Base-by-base conservation (phyloP, 75 land plant genomes). In the Pseudotsuga menziesii region DNA sequence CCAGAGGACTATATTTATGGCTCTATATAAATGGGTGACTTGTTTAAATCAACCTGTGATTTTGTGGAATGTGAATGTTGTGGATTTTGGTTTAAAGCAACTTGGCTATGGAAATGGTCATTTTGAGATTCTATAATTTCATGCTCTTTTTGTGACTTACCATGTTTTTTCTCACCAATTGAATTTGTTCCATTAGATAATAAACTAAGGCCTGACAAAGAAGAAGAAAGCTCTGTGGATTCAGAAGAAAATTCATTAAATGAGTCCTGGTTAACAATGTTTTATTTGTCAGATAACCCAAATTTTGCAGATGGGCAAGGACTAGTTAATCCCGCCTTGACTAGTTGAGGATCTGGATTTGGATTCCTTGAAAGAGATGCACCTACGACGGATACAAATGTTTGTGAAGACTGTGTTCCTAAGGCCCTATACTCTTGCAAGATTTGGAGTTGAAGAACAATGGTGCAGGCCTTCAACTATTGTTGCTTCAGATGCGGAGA, bases 341-440 rank as follows among this genome's bases (percentile, higher is more conserved):
- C 74, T 44, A 73, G 71, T 55, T 89, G 91, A 20, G 86, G 84
- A 78, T 89, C 86, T 58, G 88, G 91, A 20, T 88, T 84, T 44
- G 78, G 66, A 75, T 82, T 84, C 78, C 88, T 79, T 44, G 91
- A 84, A 72, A 89, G 79, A 55, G 88, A 89, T 67, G 79, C 80
- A 73, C 84, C 88, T 20, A 84, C 39, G 55, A 72, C 84, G 76
- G 86, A 58, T 44, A 88, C 84, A 84, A 86, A 89, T 66, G 77
- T 61, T 52, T 81, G 80, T 72, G 88, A 72, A 7, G 61, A 26
- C 58, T 83, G 72, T 58, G 35, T 11, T 17, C 74, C 59, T n/a
- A 70, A 55, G 14, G 6, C 58, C 32, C 23, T 74, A 29, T 6
- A 48, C 75, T 25, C 75, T 56, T 4, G 58, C 2, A 52, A 27